Conservation (phyloP, 2,329 filamentous ascomycete genomes). For the Aureobasidium sp. region DNA sequence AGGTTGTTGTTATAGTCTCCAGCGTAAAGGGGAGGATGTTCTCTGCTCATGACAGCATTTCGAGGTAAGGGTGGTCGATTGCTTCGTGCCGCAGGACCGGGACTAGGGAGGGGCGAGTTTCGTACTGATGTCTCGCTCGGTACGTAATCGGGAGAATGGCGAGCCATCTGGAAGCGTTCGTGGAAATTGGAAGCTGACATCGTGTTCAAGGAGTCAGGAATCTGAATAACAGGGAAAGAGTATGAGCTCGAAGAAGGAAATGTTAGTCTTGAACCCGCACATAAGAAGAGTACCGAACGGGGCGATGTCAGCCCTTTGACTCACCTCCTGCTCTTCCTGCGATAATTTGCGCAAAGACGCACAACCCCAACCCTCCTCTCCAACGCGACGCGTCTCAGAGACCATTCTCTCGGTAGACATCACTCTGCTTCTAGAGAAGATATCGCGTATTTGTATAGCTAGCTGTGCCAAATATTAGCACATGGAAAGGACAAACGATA, state of each 20-base stretch:
- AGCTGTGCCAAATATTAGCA: too few relatives aligned
- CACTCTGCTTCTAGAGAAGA: too few relatives aligned
- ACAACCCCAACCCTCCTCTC: background rate
- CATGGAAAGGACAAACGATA: too few relatives aligned
- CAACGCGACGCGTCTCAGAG: too few relatives aligned
- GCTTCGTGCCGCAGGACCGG: background rate
- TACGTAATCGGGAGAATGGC: background rate
- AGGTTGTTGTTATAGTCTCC: slow-evolving; percentile 3
- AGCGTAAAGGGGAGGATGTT: background rate
- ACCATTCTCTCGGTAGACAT: too few relatives aligned
- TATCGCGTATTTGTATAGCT: too few relatives aligned
- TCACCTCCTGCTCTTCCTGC: background rate
- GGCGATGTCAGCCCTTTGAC: background rate
- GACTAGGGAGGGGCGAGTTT: background rate
- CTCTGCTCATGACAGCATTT: background rate
- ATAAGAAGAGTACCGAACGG: background rate
- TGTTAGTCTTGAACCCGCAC: too few relatives aligned
- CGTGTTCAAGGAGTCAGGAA: background rate
- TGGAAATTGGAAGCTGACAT: background rate
- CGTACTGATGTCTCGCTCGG: background rate
- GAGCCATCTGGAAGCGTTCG: background rate
- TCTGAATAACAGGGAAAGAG: background rate
- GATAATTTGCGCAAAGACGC: background rate
- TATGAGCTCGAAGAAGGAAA: background rate
- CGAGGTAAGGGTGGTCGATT: background rate